Evolutionary conservation across 345 rosid species (phyloP), one percentile per base, ranked within the genome.

Genomic region (Xanthoceras sorbifolium): DNA sequence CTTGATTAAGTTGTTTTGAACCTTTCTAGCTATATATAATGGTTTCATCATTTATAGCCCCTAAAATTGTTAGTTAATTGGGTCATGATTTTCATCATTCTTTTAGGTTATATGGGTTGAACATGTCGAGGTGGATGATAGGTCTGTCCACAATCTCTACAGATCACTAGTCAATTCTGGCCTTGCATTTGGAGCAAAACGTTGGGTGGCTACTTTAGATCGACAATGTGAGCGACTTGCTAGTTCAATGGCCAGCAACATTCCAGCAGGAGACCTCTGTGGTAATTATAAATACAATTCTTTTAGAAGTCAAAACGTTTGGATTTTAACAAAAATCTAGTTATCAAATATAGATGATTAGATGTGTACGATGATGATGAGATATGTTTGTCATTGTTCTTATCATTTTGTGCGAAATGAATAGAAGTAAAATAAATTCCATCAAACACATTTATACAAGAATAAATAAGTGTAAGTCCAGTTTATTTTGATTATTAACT

Each of bases 171-270:
- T 94, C 29, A 79, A 82, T 77, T 82, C 91, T 5, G 90, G 97
- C 71, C 84, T 90, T 44, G 97, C 97, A 71, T 94, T 94, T 1
- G 97, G 98, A 46, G 98, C 98, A 0, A 94, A 90, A 77, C 95
- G 97, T 60, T 94, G 98, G 98, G 89, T 94, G 46, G 91, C 91
- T 18, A 89, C 91, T 59, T 84, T 94, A 67, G 97, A 93, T 65
- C 84, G 99, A 3, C 97, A 95, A 71, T 95, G 98, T 14, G 96
- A 95, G 80, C 93, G 99, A 12, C 87, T 95, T 1, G 98, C 96
- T 3, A 93, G 99, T 57, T 87, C 94, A 4, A 84, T 93, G 98
- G 98, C 94, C 22, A 89, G 75, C 65, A 90, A 90, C 87, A 89
- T 92, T 78, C 97, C 97, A 0, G 84, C 92, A 1, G 89, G 94